A percentile compares a stretch with the other conserved stretches of the same genome.
These are phyloP conservation scores for Peronospora belbahrii DNA, from an alignment of 352 stramenopile species.

Conservation along the genomic window DNA sequence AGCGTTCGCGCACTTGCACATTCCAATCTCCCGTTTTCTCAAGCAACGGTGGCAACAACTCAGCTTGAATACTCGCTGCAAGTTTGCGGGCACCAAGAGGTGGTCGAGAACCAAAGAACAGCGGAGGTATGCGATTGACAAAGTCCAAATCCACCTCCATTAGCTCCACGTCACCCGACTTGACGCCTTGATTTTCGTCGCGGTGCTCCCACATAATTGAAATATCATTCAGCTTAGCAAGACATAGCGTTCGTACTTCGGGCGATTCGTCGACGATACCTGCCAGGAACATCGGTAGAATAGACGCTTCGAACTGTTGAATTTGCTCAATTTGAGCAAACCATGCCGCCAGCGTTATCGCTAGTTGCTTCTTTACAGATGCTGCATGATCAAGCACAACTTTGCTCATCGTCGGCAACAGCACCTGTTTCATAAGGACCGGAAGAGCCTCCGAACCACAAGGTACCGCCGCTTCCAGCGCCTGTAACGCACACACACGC, in stretches of 20 bases:
- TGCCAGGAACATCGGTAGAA: conserved; percentile 65
- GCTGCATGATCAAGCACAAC: conserved; percentile 62
- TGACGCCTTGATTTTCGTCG: conserved; percentile 14
- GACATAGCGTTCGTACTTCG: conserved; percentile 39
- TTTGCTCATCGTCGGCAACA: conserved; percentile 58
- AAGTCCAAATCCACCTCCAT: conserved; percentile 34
- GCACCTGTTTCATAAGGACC: conserved; percentile 70
- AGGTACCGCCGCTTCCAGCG: conserved; percentile 57
- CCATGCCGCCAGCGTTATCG: conserved; percentile 51
- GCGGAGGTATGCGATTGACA: conserved; percentile 18
- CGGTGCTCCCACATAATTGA: conserved; percentile 37
- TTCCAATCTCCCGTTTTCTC: conserved; percentile 78
- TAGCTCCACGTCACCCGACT: conserved; percentile 17
- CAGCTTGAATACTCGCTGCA: conserved; percentile 33
- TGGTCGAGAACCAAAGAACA: conserved; percentile 46
- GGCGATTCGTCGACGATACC: conserved; percentile 62
- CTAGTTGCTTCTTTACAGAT: conserved; percentile 65
- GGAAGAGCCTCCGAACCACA: conserved; percentile 57
- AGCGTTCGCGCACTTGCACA: conserved; percentile 64
- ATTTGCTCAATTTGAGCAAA: conserved; percentile 44
- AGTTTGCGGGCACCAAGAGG: conserved; percentile 40
- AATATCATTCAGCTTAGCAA: conserved; percentile 42
- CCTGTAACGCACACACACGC: conserved; percentile 64
- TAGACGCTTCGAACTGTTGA: conserved; percentile 46
- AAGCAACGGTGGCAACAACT: conserved; percentile 50